Evolutionary conservation across 1,139 yeast genomes (phyloP), one percentile per base, ranked within the genome.

Genomic region (Zygoascus hellenicus): DNA sequence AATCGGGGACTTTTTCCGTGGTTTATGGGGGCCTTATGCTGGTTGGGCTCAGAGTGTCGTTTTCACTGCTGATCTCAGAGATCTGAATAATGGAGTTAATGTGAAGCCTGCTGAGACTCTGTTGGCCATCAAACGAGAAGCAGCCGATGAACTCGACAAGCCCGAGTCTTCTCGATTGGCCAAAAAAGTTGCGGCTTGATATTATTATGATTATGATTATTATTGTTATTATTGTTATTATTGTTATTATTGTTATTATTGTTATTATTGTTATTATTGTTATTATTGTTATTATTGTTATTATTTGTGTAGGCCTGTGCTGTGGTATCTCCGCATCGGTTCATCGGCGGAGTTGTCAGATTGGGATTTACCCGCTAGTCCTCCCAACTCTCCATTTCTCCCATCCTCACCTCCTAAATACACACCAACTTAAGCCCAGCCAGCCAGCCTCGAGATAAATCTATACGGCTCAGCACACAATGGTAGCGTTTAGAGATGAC

Each of bases 21-120:
- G 73, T 0, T 68, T 83, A 26, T 92, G 96, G 90, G 97, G 97
- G 0, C 76, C 77, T 0, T 84, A 85, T 62, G 97, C 98, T 4
- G 98, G 98, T 0, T 92, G 98, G 98, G 97, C 97, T 0, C 97
- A 90, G 60, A 83, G 92, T 13, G 90, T 90, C 10, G 71, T 90
- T 51, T 92, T 90, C 66, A 83, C 97, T 0, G 87, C 90, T 6
- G 97, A 89, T 61, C 72, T 90, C 51, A 63, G 70, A 36, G 83
- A 80, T 56, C 69, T 82, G 51, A 74, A 43, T 28, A 43, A 43
- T 15, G 46, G 46, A 22, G 29, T 43, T 35, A 42, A 42, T 16
- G 19, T 14, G 38, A 22, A 5, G 16, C 22, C 15, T 11, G 32
- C 2, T 30, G 30, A 32, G 26, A 22, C 26, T 4, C 26, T 22